These are phyloP conservation scores for Fusarium haematococcum DNA, from an alignment of 2,329 filamentous ascomycete species.

Conservation along the genomic window DNA sequence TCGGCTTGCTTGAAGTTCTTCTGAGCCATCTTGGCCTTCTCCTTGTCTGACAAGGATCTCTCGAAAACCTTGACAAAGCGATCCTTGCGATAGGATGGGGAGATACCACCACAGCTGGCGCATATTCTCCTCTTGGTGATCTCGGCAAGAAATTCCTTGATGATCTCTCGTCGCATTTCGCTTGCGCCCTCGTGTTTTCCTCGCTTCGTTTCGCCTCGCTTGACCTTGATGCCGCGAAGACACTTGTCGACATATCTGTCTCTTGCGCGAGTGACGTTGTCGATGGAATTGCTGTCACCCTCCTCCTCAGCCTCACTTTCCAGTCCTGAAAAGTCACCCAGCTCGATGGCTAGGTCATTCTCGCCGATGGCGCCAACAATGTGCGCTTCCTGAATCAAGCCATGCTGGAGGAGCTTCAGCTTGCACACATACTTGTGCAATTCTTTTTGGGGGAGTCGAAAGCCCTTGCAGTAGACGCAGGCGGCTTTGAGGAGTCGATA, in stretches of 20 bases:
- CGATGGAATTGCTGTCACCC: conserved; percentile 61
- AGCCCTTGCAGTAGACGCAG: conserved; percentile 90
- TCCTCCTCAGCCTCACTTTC: conserved; percentile 74
- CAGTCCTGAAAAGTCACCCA: conserved; percentile 52
- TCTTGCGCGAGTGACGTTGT: conserved; percentile 64
- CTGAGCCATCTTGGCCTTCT: conserved; percentile 81
- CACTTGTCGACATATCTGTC: conserved; percentile 78
- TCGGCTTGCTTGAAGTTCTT: conserved; percentile 75
- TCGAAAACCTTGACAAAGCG: conserved; percentile 94
- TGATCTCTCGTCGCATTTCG: conserved; percentile 78
- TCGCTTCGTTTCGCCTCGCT: conserved; percentile 62
- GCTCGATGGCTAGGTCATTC: conserved; percentile 53
- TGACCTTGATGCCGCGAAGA: conserved; percentile 70
- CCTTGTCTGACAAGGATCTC: conserved; percentile 79
- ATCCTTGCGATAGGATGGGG: conserved; percentile 88
- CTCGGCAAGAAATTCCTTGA: conserved; percentile 84
- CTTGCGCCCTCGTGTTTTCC: conserved; percentile 87
- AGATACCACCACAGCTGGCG: conserved; percentile 74
- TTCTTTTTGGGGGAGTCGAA: conserved; percentile 81
- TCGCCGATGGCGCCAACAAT: conserved; percentile 66
- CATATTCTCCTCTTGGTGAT: conserved; percentile 80
- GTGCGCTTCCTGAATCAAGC: conserved; percentile 77
- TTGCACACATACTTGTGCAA: conserved; percentile 87
- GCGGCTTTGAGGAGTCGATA: conserved; percentile 86
- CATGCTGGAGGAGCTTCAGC: conserved; percentile 85